phyloP scores from a whole-genome alignment of 23 red algal genomes.

The Cyanidioschyzon merolae region DNA sequence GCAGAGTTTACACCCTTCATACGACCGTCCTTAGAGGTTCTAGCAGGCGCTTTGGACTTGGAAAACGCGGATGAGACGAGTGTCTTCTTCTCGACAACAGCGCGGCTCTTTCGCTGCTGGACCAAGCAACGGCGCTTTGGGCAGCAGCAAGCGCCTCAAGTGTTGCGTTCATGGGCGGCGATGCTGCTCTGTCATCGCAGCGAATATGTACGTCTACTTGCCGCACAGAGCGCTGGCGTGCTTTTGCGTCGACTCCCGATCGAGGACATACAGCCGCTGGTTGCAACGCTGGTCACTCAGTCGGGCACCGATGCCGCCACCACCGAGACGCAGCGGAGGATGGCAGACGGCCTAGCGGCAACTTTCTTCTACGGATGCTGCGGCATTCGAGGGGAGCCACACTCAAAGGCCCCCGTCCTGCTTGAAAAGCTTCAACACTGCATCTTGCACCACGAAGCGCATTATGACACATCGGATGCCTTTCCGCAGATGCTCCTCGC shows the following conservation, averaged over 20 bases:
- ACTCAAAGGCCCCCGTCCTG: background rate
- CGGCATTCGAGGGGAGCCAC: background rate
- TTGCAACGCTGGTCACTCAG: background rate
- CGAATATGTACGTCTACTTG: background rate
- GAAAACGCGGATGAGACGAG: background rate
- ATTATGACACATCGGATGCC: background rate
- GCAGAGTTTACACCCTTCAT: background rate
- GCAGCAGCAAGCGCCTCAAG: background rate
- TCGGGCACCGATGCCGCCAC: background rate
- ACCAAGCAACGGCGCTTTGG: background rate
- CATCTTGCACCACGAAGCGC: background rate
- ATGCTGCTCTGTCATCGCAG: background rate
- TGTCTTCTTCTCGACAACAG: background rate
- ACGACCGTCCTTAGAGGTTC: background rate
- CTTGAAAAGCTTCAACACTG: background rate
- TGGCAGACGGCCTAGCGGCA: background rate
- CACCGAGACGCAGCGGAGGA: background rate
- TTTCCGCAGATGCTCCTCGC: background rate
- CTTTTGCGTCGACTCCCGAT: background rate
- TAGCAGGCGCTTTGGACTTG: background rate
- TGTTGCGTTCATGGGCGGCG: background rate
- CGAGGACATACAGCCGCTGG: background rate
- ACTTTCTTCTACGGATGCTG: background rate
- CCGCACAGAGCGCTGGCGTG: background rate
- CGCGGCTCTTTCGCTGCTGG: background rate